Percentiles rank a stretch among this genome's conserved stretches.
Conservation (phyloP, 345 rosid species). For the Raphanus sativus region DNA sequence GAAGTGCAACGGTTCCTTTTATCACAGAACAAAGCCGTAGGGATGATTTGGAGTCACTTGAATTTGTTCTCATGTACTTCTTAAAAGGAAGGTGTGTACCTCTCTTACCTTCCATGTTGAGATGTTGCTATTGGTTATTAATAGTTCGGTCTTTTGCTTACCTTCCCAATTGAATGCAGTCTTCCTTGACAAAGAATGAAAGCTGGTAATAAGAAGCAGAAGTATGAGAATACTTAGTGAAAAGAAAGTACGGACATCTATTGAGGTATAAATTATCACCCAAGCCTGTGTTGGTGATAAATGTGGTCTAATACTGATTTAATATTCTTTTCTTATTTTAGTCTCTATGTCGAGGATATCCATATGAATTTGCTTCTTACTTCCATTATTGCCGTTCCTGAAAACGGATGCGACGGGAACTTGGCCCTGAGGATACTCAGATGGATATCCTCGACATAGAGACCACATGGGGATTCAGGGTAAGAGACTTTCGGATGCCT, state of each 20-base stretch:
- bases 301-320: constrained; percentile 3
- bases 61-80: constrained; percentile 89
- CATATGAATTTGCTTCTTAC: constrained; percentile 86
- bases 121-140: not conserved
- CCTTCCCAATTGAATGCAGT: constrained; percentile 41
- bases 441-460: too few species aligned
- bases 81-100: constrained; percentile 73
- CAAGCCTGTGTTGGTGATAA: constrained; percentile 7
- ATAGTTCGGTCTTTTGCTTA: constrained; percentile 7
- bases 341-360: constrained; percentile 85
- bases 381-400: constrained; percentile 83
- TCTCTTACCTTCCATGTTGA: constrained; percentile 1
- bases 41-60: constrained; percentile 95
- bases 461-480: too few species aligned
- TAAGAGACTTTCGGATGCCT: too few species aligned
- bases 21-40: constrained; percentile 89
- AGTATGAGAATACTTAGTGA: constrained; percentile 87
- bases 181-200: constrained; percentile 97
- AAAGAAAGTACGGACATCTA: constrained; percentile 81
- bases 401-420: constrained; percentile 54
- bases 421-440: too few species aligned
- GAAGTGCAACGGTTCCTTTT: constrained; percentile 2
- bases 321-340: constrained; percentile 22
- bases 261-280: constrained; percentile 55
- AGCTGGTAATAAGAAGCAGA: constrained; percentile 91